Conservation (phyloP, 345 rosid species). For the Cardamine chenopodiifolia region DNA sequence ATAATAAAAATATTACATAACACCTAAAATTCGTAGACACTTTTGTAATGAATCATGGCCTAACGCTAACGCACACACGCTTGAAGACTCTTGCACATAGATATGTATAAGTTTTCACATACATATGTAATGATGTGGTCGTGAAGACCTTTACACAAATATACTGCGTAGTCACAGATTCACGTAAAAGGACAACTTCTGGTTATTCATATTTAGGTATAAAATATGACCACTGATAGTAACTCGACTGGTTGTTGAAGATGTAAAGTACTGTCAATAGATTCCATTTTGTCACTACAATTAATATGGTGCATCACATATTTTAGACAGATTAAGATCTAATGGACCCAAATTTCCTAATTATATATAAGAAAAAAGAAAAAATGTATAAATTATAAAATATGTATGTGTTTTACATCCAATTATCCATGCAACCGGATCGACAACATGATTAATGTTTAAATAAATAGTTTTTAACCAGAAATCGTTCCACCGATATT, state of each 20-base stretch:
- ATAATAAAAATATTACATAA: neutral
- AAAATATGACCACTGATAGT: neutral
- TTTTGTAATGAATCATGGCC: conserved; percentile 21
- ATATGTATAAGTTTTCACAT: conserved; percentile 16
- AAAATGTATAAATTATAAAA: neutral
- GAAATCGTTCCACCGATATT: neutral
- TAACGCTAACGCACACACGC: conserved; percentile 1
- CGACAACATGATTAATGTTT: neutral
- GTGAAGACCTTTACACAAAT: conserved; percentile 40
- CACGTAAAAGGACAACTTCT: conserved; percentile 35
- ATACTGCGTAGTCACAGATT: conserved; percentile 26
- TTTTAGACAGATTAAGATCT: neutral
- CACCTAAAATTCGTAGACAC: neutral
- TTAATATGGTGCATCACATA: neutral
- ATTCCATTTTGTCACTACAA: neutral
- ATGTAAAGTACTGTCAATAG: neutral
- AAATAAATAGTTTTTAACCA: neutral
- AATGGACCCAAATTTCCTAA: neutral
- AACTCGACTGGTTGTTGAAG: neutral
- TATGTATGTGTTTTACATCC: neutral
- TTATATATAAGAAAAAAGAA: neutral
- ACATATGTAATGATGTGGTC: conserved; percentile 42
- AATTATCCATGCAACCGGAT: neutral
- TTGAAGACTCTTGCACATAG: conserved; percentile 14
- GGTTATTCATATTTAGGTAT: neutral